Evolutionary conservation across 2,329 filamentous ascomycete species (phyloP), one percentile per base, ranked within the genome.

Genomic region (Aplosporella prunicola): DNA sequence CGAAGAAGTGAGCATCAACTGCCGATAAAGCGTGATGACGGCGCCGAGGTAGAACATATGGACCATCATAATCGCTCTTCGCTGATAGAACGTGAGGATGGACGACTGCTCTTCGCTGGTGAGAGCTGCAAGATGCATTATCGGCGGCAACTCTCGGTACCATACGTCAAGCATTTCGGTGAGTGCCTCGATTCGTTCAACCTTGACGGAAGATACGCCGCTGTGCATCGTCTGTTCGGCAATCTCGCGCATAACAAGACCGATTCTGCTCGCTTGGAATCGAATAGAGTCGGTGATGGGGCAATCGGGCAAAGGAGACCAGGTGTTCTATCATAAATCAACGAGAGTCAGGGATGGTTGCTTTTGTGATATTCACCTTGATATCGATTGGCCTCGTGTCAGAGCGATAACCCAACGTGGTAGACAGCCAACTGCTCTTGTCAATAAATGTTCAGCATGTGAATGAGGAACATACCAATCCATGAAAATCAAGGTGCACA

Each of bases 21-120:
- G 54, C 9, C 58, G 54, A 23, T 60, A 58, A 3, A 61, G 45
- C 16, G 58, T 44, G 5, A 60, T 51, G 11, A 60, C 37, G 7
- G 56, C 56, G 9, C 58, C 57, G 26, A 61, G 47, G 38, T 60
- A 60, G 35, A 60, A 57, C 56, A 41, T 37, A 34, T 61, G 57
- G 20, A 60, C 49, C 55, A 61, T 57, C 11, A 60, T 45, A 16
- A 59, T 53, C 2, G 56, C 53, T 23, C 58, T 48, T 22, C 51
- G 44, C 36, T 61, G 53, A 25, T 51, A 57, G 3, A 51, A 20
- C 4, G 46, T 54, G 16, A 60, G 30, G 2, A 48, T 39, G 5
- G 31, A 33, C 16, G 51, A 48, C 2, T 48, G 45, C 5, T 44
- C 46, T 20, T 35, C 40, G 11, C 52, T 53, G 5, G 50, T 55